Conservation (phyloP, 352 stramenopile genomes). For the Saprolegnia parasitica region DNA sequence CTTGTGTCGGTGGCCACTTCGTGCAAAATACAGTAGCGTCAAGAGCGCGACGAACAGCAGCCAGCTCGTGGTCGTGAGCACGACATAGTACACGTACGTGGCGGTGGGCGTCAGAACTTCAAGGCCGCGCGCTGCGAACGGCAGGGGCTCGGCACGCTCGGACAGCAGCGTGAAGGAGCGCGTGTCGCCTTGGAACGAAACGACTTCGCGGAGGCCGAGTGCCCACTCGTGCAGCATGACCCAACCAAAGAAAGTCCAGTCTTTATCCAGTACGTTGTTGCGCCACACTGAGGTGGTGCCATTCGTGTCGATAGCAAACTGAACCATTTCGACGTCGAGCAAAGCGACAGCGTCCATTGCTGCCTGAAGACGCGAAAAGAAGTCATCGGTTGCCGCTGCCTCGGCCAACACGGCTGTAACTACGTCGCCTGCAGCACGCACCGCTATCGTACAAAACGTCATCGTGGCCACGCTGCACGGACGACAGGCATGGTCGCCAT, state of each 20-base stretch:
- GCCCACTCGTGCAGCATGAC: slow-evolving; percentile 10
- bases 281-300: neutral
- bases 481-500: neutral
- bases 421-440: neutral
- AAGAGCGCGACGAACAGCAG: neutral
- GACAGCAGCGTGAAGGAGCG: neutral
- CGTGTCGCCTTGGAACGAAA: slow-evolving; percentile 9
- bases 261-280: neutral
- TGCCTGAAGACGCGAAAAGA: neutral
- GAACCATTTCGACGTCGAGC: neutral
- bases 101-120: neutral
- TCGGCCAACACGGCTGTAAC: neutral
- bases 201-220: slow-evolving; percentile 10
- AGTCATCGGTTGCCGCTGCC: neutral
- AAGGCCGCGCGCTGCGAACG: neutral
- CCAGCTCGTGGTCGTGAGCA: neutral
- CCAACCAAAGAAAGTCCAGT: slow-evolving; percentile 23
- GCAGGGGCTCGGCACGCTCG: neutral
- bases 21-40: neutral
- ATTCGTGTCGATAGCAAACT: slow-evolving; percentile 6
- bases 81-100: neutral
- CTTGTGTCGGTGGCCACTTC: neutral
- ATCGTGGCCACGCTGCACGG: neutral
- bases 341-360: neutral
- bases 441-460: neutral